phyloP scores from a whole-genome alignment of 306 rosid genomes.

The Sicyos edulis region DNA sequence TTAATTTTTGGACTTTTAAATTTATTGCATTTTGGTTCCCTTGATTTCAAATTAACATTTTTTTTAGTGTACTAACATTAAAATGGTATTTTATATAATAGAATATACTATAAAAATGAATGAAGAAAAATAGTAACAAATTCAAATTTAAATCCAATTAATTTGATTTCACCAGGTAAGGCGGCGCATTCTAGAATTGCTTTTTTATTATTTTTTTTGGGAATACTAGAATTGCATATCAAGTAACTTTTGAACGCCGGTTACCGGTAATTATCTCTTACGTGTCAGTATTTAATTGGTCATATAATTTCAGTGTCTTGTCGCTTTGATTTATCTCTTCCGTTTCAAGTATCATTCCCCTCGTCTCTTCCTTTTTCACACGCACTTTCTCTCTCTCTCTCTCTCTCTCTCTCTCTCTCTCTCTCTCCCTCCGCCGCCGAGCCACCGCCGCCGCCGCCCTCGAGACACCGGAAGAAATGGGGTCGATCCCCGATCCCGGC shows the following conservation, averaged over 20 bases:
- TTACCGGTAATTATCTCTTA: slow-evolving; percentile 23
- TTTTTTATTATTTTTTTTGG: too few relatives aligned
- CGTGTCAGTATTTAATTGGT: slow-evolving; percentile 36
- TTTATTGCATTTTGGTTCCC: too few relatives aligned
- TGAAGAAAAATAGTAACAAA: not conserved
- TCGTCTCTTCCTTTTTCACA: slow-evolving; percentile 26
- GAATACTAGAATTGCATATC: slow-evolving; percentile 28
- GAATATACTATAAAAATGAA: too few relatives aligned
- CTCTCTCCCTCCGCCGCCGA: slow-evolving; percentile 22
- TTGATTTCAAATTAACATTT: too few relatives aligned
- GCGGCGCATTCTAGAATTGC: slow-evolving; percentile 24
- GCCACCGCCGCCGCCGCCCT: not conserved
- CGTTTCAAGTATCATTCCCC: slow-evolving; percentile 13
- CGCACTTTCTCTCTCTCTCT: slow-evolving; percentile 18
- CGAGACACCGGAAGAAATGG: slow-evolving; percentile 37
- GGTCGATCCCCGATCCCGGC: slow-evolving; percentile 99
- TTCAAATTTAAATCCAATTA: not conserved
- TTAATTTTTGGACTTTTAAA: too few relatives aligned
- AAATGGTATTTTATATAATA: too few relatives aligned
- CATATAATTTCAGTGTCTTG: slow-evolving; percentile 42
- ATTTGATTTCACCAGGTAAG: slow-evolving; percentile 24
- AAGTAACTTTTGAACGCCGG: slow-evolving; percentile 27
- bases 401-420: slow-evolving; percentile 3
- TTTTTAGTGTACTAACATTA: too few relatives aligned
- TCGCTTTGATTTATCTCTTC: slow-evolving; percentile 20